Percentiles rank a stretch among this genome's conserved stretches.
Evolutionary conservation across 768 basidiomycete genomes (phyloP).

Genomic region (Cyclocybe cylindracea): DNA sequence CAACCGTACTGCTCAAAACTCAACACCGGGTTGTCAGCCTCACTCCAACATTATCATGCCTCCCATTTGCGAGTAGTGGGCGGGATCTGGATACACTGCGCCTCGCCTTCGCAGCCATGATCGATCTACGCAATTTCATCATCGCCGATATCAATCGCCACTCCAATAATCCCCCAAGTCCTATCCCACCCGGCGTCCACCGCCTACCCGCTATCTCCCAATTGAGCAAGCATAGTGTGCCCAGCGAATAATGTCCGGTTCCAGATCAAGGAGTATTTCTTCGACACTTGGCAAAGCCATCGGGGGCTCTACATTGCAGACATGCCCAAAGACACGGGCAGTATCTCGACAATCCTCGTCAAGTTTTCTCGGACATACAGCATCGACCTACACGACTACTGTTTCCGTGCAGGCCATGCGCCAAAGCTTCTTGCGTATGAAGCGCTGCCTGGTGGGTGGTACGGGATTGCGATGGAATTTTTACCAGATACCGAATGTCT

Average conservation of each 20-base stretch:
- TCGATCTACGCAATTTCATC: slow-evolving; percentile 6
- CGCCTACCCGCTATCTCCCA: slow-evolving; percentile 6
- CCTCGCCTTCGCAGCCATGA: slow-evolving; percentile 6
- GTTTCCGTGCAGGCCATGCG: slow-evolving; percentile 20
- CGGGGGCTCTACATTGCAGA: slow-evolving; percentile 8
- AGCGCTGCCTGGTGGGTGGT: slow-evolving; percentile 28
- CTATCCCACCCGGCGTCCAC: slow-evolving; percentile 1
- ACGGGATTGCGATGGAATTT: slow-evolving; percentile 23
- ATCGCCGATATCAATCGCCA: not conserved
- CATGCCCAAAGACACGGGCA: not conserved
- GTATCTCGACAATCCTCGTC: slow-evolving; percentile 11
- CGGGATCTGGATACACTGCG: slow-evolving; percentile 2
- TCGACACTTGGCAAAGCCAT: slow-evolving; percentile 2
- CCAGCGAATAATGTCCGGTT: too few relatives aligned
- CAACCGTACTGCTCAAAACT: slow-evolving; percentile 6
- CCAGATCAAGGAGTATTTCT: slow-evolving; percentile 5
- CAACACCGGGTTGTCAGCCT: slow-evolving; percentile 9
- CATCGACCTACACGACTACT: slow-evolving; percentile 19
- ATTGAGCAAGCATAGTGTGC: too few relatives aligned
- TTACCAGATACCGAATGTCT: slow-evolving; percentile 1
- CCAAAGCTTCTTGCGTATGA: slow-evolving; percentile 23
- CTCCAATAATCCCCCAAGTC: slow-evolving; percentile 5
- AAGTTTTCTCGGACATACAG: slow-evolving; percentile 23
- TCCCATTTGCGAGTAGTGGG: not conserved
- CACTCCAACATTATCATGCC: slow-evolving; percentile 14